Percentiles rank a stretch among this genome's conserved stretches.
Evolutionary conservation across 495 filamentous ascomycete genomes (phyloP).

Genomic region (Staphylotrichum tortipilum): DNA sequence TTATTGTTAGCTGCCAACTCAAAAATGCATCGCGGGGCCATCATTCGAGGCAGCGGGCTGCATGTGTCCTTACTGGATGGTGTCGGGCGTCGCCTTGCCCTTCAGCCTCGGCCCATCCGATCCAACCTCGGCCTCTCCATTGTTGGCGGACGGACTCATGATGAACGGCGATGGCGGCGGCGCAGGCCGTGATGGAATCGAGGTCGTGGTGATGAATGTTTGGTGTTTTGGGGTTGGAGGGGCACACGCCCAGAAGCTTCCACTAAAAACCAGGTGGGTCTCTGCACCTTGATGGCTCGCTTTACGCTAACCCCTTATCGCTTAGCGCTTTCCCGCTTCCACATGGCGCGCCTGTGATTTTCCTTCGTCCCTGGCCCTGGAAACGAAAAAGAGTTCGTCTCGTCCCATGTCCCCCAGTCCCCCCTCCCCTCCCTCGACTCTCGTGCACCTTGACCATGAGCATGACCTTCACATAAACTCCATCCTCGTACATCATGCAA

Average conservation of each 20-base stretch:
- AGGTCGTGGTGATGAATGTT: not conserved
- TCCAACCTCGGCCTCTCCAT: slow-evolving; percentile 38
- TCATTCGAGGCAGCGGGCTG: no score
- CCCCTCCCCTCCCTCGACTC: no score
- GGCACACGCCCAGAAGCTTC: not conserved
- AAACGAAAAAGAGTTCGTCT: not conserved
- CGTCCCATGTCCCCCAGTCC: not conserved
- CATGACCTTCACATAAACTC: no score
- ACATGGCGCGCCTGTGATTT: not conserved
- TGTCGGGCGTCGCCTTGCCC: slow-evolving; percentile 69
- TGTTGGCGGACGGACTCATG: slow-evolving; percentile 33
- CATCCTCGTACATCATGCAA: not conserved
- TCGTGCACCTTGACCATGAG: no score
- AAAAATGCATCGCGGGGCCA: no score
- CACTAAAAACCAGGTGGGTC: not conserved
- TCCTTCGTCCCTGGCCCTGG: not conserved
- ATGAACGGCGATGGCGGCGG: slow-evolving; percentile 16
- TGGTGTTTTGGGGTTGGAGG: not conserved
- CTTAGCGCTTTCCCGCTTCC: not conserved
- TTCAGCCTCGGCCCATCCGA: slow-evolving; percentile 51
- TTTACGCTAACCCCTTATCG: not conserved
- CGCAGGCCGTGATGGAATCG: slow-evolving; percentile 6
- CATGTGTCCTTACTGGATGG: slow-evolving; percentile 51
- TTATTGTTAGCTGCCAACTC: slow-evolving; percentile 5
- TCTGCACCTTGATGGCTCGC: slow-evolving; percentile 1